phyloP scores from a whole-genome alignment of 768 basidiomycete species.

The Cubamyces lactineus region DNA sequence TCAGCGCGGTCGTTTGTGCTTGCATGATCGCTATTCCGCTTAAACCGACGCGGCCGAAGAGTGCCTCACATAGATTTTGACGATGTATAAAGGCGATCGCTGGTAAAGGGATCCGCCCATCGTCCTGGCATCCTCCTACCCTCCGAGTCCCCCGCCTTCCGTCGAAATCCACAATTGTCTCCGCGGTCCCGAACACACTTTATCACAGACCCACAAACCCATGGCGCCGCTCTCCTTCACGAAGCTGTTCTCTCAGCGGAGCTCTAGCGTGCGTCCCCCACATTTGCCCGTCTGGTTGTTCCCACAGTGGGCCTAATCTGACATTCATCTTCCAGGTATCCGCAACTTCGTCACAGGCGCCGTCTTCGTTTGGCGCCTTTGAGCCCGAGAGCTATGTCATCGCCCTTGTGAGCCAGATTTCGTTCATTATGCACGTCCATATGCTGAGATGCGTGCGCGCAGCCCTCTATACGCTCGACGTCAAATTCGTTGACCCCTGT shows the following conservation, averaged over 20 bases:
- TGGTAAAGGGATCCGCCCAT: no score
- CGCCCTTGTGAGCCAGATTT: conserved; percentile 7
- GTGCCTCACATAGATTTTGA: neutral
- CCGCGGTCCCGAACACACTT: neutral
- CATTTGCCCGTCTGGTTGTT: no score
- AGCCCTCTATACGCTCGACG: neutral
- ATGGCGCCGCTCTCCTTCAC: conserved; percentile 22
- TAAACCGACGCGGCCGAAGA: neutral
- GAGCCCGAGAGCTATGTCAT: conserved; percentile 18
- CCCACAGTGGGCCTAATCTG: neutral
- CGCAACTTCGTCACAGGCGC: neutral
- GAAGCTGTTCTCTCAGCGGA: conserved; percentile 17
- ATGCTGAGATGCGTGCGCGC: neutral
- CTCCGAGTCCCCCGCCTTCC: neutral
- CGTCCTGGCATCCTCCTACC: neutral
- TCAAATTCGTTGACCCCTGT: neutral
- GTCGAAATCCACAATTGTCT: neutral
- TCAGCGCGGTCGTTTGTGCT: neutral
- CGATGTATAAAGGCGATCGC: no score
- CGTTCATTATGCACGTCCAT: no score
- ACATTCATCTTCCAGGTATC: conserved; percentile 5
- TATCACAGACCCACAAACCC: conserved; percentile 1
- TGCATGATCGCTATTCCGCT: neutral
- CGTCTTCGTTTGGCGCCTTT: conserved; percentile 11
- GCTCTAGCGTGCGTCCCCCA: conserved; percentile 14